phyloP scores from a whole-genome alignment of 805 yeast species.

The Isabelozyma pseudorhagii region DNA sequence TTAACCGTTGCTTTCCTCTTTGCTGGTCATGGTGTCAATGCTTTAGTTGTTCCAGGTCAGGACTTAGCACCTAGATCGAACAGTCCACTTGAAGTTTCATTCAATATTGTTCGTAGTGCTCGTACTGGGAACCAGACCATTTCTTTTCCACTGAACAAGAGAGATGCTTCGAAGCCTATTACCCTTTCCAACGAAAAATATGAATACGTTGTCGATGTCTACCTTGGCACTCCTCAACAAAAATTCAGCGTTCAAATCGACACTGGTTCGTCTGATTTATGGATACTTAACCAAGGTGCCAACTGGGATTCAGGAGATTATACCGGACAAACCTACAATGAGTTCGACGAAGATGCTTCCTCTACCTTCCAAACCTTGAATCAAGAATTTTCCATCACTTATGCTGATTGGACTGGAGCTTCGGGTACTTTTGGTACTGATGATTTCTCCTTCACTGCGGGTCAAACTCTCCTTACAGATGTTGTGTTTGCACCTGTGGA shows the following conservation, averaged over 20 bases:
- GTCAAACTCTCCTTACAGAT: background rate
- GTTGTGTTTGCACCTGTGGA: background rate
- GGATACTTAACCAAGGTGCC: conserved; percentile 9
- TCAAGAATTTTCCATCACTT: conserved; percentile 20
- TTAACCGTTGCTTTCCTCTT: too few relatives aligned
- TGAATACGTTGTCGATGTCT: background rate
- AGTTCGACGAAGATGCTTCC: conserved; percentile 29
- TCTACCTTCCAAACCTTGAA: conserved; percentile 17
- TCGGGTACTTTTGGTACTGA: conserved; percentile 46
- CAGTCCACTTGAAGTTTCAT: too few relatives aligned
- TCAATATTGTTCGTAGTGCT: too few relatives aligned
- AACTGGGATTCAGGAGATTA: too few relatives aligned
- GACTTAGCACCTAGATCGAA: too few relatives aligned
- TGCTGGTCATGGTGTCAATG: too few relatives aligned
- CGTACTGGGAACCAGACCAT: too few relatives aligned
- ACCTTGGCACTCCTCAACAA: conserved; percentile 10
- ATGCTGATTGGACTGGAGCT: conserved; percentile 41
- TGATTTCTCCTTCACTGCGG: background rate
- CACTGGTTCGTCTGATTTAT: conserved; percentile 25
- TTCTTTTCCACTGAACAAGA: too few relatives aligned
- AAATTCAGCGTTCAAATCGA: conserved; percentile 17
- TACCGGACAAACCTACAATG: too few relatives aligned
- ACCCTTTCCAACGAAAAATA: background rate
- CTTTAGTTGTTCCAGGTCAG: too few relatives aligned
- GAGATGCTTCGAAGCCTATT: too few relatives aligned